Evolutionary conservation across 768 basidiomycete species (phyloP), one percentile per base, ranked within the genome.

Genomic region (Amanita subjunquillea): DNA sequence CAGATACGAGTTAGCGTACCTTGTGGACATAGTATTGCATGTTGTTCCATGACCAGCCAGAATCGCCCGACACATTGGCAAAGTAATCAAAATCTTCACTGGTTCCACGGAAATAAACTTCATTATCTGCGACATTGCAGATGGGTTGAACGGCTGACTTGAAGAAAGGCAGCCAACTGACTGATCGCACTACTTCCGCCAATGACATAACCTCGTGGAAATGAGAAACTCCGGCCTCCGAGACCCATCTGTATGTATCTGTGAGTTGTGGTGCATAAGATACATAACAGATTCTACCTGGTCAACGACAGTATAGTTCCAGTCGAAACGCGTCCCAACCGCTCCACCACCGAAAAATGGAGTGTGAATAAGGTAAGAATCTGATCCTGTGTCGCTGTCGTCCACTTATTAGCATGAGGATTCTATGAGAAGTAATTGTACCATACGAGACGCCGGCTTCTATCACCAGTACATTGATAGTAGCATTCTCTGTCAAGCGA

Each of bases 81-180:
- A 74, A 77, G 54, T 75, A 73, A 54, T 82, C 75, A 51, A 72
- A 83, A 56, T 82, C 80, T 13, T 68, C 67, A 3, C 47, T 51
- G 3, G 65, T 61, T 4, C 71, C 71, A 2, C 65, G 48, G 3
- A 49, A 25, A 37, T 49, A 49, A 12, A 49, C 23, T 49, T 49
- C 48, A 40, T 49, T 49, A 25, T 49, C 48, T 49, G 48, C 4
- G 25, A 37, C 12, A 23, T 29, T 48, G 25, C 6, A 38, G 13
- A 12, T 39, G 9, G 17, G 13, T 36, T 32, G 6, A 23, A 23
- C 40, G 8, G 12, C 3, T 10, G 22, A 15, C 17, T 15, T 9
- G 5, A 30, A 23, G 8, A 22, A 7, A 2, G 12, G 12, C 50
- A 43, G 38, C 20, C 57, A 53, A 58, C 66, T 55, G 42, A 65